Conservation (phyloP, 306 rosid species). For the Prunus mongolica region DNA sequence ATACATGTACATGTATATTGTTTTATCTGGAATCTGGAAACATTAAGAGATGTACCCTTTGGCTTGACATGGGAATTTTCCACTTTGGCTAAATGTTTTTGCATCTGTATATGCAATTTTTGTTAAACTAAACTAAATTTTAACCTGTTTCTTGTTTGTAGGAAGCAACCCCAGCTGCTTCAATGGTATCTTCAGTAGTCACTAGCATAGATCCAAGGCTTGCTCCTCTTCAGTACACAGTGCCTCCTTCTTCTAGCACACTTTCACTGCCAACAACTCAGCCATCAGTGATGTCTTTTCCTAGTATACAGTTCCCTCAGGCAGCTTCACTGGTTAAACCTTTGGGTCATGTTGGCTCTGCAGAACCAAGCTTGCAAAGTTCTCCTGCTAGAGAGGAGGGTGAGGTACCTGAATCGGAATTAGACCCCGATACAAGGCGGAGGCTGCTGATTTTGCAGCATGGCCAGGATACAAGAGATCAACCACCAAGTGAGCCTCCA, state of each 20-base stretch:
- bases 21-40: neutral
- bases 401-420: slow-evolving; percentile 96
- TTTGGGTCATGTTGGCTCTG: slow-evolving; percentile 48
- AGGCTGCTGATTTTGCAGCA: slow-evolving; percentile 99
- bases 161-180: slow-evolving; percentile 63
- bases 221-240: slow-evolving; percentile 39
- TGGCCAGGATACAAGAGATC: slow-evolving; percentile 93
- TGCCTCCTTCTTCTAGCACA: slow-evolving; percentile 66
- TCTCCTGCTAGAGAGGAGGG: slow-evolving; percentile 99
- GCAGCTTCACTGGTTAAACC: slow-evolving; percentile 51
- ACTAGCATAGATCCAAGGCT: slow-evolving; percentile 64
- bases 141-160: slow-evolving; percentile 23
- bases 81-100: neutral
- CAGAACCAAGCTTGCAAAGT: slow-evolving; percentile 71
- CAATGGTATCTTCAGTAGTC: slow-evolving; percentile 45
- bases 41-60: neutral
- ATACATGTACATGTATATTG: slow-evolving; percentile 1
- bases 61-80: neutral
- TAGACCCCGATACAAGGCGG: slow-evolving; percentile 98
- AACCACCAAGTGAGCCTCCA: slow-evolving; percentile 59
- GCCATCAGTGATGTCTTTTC: slow-evolving; percentile 44
- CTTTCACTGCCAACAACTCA: slow-evolving; percentile 53
- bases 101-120: neutral
- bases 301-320: slow-evolving; percentile 58
- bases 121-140: slow-evolving; percentile 9